A percentile compares a stretch with the other conserved stretches of the same genome.
Conservation (phyloP, 108 stramenopile genomes). For the Aurantiochytrium sp. region DNA sequence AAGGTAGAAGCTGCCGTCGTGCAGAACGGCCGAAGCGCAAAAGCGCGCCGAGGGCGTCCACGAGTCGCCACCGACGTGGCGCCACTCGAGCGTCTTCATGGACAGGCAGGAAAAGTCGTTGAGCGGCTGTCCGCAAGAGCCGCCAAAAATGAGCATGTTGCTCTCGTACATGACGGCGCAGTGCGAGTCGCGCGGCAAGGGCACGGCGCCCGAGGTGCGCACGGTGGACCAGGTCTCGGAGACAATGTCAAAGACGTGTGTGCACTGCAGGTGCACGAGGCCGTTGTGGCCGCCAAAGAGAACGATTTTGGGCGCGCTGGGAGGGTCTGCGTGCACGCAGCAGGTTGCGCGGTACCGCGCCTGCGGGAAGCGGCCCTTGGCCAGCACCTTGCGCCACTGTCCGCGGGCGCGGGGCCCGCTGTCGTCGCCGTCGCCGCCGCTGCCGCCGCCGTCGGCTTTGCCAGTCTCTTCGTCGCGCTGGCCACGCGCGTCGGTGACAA, state of each 20-base stretch:
- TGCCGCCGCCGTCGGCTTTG: slow-evolving; percentile 50
- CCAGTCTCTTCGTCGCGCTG: neutral
- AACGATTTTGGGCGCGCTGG: slow-evolving; percentile 4
- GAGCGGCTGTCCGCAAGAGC: neutral
- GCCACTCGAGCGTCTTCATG: neutral
- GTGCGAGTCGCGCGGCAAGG: slow-evolving; percentile 8
- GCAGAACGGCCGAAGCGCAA: slow-evolving; percentile 50
- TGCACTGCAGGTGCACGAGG: slow-evolving; percentile 31
- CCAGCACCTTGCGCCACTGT: slow-evolving; percentile 49
- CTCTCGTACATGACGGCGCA: neutral
- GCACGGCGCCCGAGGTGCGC: neutral
- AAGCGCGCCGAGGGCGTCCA: neutral
- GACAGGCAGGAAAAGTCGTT: neutral
- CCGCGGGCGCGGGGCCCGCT: neutral
- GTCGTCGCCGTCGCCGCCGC: neutral
- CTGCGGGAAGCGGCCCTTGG: slow-evolving; percentile 75
- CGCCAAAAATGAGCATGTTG: slow-evolving; percentile 9
- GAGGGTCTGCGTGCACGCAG: slow-evolving; percentile 26
- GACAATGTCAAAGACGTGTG: slow-evolving; percentile 37
- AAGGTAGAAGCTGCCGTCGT: slow-evolving; percentile 70
- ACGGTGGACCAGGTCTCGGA: slow-evolving; percentile 27
- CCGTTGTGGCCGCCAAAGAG: slow-evolving; percentile 42
- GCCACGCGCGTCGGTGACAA: neutral
- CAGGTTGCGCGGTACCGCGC: slow-evolving; percentile 91
- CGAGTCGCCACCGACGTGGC: neutral